Evolutionary conservation across 2,329 filamentous ascomycete genomes (phyloP).

Genomic region (Fusarium goolgardi): DNA sequence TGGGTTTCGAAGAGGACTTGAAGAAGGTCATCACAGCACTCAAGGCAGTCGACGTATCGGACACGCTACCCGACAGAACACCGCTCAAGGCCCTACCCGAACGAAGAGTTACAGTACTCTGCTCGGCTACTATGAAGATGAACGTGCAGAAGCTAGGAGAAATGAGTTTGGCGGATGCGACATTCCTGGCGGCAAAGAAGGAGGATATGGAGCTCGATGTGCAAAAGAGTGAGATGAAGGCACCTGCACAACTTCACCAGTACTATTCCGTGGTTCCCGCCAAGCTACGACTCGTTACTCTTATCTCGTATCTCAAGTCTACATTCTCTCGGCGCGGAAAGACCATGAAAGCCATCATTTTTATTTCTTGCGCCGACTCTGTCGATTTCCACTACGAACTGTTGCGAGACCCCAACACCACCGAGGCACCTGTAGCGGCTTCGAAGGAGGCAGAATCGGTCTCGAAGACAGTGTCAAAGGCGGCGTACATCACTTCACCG

Average conservation of each 20-base stretch:
- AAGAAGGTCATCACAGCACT: conserved; percentile 86
- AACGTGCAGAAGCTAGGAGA: conserved; percentile 94
- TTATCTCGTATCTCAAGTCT: conserved; percentile 85
- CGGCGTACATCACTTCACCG: conserved; percentile 77
- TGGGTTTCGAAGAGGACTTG: conserved; percentile 95
- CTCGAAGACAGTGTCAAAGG: conserved; percentile 73
- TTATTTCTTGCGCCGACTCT: conserved; percentile 95
- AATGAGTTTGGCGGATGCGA: conserved; percentile 92
- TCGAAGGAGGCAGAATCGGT: conserved; percentile 53
- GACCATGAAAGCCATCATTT: conserved; percentile 96
- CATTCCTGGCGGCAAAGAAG: conserved; percentile 80
- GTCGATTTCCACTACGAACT: conserved; percentile 97
- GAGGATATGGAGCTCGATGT: conserved; percentile 59
- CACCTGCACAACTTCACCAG: conserved; percentile 93
- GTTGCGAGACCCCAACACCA: conserved; percentile 63
- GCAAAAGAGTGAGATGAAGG: conserved; percentile 72
- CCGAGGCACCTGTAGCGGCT: conserved; percentile 44
- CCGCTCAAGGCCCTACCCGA: conserved; percentile 74
- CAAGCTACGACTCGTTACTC: conserved; percentile 89
- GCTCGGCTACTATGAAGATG: conserved; percentile 98
- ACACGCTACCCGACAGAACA: conserved; percentile 68
- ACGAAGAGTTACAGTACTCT: conserved; percentile 86
- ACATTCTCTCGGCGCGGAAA: conserved; percentile 89
- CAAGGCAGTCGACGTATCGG: conserved; percentile 70
- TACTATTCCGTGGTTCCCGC: conserved; percentile 87